These are phyloP conservation scores for Grosmannia clavigera DNA, from an alignment of 2,329 filamentous ascomycete genomes.

Conservation along the genomic window DNA sequence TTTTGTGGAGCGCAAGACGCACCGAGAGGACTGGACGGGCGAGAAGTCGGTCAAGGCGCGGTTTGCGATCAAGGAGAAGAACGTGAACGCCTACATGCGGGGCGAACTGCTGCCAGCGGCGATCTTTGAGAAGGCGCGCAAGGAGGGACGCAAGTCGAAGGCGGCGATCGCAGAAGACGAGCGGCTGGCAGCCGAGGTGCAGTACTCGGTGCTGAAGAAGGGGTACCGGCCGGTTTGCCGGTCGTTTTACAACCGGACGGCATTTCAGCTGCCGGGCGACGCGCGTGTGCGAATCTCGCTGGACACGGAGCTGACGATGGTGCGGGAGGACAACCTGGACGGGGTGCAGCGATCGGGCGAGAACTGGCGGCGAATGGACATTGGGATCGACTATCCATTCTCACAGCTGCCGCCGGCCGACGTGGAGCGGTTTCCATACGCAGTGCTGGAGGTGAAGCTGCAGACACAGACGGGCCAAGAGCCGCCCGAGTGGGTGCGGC, in stretches of 20 bases:
- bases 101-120: slow-evolving; percentile 75
- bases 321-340: slow-evolving; percentile 88
- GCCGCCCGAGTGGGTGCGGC: slow-evolving; percentile 90
- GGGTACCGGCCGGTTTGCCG: slow-evolving; percentile 81
- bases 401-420: slow-evolving; percentile 75
- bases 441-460: slow-evolving; percentile 91
- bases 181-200: slow-evolving; percentile 78
- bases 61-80: slow-evolving; percentile 92
- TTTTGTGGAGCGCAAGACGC: slow-evolving; percentile 95
- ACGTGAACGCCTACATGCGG: slow-evolving; percentile 80
- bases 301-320: slow-evolving; percentile 91
- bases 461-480: slow-evolving; percentile 94
- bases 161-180: slow-evolving; percentile 88
- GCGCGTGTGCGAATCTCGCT: slow-evolving; percentile 92
- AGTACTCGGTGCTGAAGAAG: slow-evolving; percentile 83
- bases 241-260: slow-evolving; percentile 96
- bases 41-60: slow-evolving; percentile 98
- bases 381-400: slow-evolving; percentile 93
- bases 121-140: slow-evolving; percentile 93
- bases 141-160: slow-evolving; percentile 85
- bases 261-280: slow-evolving; percentile 93
- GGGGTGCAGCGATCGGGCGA: slow-evolving; percentile 62
- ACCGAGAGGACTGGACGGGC: slow-evolving; percentile 97
- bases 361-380: slow-evolving; percentile 96
- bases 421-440: slow-evolving; percentile 86